Percentiles rank a stretch among this genome's conserved stretches.
These are phyloP conservation scores for Ogataea glucozyma DNA, from an alignment of 805 yeast genomes.

Conservation along the genomic window DNA sequence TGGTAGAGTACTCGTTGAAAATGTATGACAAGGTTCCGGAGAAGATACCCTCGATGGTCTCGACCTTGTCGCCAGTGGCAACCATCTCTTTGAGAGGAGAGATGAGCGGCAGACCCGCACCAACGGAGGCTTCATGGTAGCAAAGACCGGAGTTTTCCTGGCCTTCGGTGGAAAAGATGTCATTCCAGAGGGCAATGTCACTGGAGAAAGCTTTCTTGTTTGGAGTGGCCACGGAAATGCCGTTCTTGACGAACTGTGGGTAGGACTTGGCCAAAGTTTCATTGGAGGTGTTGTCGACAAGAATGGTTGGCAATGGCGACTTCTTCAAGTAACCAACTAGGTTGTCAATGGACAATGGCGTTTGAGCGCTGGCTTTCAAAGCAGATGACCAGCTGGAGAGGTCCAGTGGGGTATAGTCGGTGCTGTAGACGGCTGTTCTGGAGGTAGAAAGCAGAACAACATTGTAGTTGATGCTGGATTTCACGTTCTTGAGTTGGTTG, in stretches of 20 bases:
- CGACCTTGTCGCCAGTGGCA: constrained; percentile 89
- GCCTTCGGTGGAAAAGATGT: constrained; percentile 58
- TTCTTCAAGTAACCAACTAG: constrained; percentile 62
- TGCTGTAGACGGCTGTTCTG: constrained; percentile 63
- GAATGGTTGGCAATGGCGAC: constrained; percentile 73
- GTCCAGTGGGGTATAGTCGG: constrained; percentile 72
- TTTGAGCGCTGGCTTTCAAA: constrained; percentile 45
- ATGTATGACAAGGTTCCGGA: constrained; percentile 95
- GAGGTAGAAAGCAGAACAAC: constrained; percentile 81
- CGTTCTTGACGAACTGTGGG: constrained; percentile 68
- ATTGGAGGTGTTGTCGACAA: constrained; percentile 94
- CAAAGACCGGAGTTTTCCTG: constrained; percentile 68
- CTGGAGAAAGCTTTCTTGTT: constrained; percentile 96
- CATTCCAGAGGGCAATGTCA: constrained; percentile 71
- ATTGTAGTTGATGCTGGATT: constrained; percentile 64
- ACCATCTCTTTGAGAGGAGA: constrained; percentile 86
- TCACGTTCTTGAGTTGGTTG: constrained; percentile 68
- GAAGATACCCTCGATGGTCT: constrained; percentile 91
- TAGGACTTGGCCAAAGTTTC: constrained; percentile 74
- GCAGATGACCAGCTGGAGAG: constrained; percentile 56
- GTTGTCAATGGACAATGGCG: constrained; percentile 55
- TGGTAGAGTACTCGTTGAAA: constrained; percentile 87
- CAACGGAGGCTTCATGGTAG: constrained; percentile 98
- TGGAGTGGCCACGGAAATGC: constrained; percentile 95
- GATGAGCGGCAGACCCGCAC: constrained; percentile 96